Percentiles rank a stretch among this genome's conserved stretches.
Evolutionary conservation across 2,329 filamentous ascomycete genomes (phyloP).

Genomic region (Ceratocystis albifundus): DNA sequence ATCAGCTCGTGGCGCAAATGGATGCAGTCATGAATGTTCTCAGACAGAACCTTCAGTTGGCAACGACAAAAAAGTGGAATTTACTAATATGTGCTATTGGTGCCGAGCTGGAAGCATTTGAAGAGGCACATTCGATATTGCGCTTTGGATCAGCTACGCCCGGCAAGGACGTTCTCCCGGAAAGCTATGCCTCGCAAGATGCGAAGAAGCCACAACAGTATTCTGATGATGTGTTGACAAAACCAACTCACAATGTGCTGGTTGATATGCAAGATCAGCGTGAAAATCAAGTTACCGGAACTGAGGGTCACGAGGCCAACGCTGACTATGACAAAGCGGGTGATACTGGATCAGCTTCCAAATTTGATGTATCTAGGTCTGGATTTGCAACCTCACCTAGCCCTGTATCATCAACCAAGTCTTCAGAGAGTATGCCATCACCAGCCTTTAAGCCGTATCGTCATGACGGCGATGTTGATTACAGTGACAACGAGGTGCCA

Average conservation of each 20-base stretch:
- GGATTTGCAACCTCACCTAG: neutral
- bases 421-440: constrained; percentile 18
- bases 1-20: constrained; percentile 45
- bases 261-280: neutral
- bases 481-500: constrained; percentile 36
- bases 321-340: neutral
- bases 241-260: neutral
- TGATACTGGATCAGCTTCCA: neutral
- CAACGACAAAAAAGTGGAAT: constrained; percentile 57
- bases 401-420: constrained; percentile 15
- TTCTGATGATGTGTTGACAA: neutral
- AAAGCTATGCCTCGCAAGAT: neutral
- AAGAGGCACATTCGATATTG: constrained; percentile 49
- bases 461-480: constrained; percentile 25
- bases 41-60: constrained; percentile 41
- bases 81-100: constrained; percentile 64
- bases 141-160: constrained; percentile 30
- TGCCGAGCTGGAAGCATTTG: constrained; percentile 58
- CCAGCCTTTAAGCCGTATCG: constrained; percentile 22
- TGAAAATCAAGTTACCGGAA: neutral
- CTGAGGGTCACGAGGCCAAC: neutral
- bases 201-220: neutral
- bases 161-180: neutral
- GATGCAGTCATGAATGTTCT: constrained; percentile 44
- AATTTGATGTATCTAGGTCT: constrained; percentile 24